These are phyloP conservation scores for Parastagonospora avenae DNA, from an alignment of 2,329 filamentous ascomycete species.

Conservation along the genomic window DNA sequence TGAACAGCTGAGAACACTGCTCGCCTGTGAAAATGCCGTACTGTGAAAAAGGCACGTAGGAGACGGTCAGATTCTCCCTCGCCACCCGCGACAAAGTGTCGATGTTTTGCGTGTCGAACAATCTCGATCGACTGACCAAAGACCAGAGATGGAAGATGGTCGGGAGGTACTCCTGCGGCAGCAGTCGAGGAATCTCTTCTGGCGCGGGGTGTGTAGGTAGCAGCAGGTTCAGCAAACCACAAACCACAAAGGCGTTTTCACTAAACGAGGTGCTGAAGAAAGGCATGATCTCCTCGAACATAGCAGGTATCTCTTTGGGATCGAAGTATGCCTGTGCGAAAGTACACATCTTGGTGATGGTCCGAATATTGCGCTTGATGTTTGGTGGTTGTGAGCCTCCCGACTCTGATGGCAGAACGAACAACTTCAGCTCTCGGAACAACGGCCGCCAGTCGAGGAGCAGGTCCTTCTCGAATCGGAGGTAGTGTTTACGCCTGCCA, in stretches of 20 bases:
- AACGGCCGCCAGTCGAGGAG: constrained; percentile 89
- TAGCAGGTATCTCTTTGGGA: constrained; percentile 77
- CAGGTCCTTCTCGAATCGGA: constrained; percentile 89
- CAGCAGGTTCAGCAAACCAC: constrained; percentile 82
- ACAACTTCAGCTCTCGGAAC: constrained; percentile 88
- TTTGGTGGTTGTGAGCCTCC: constrained; percentile 66
- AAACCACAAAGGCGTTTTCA: constrained; percentile 91
- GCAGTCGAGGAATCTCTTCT: constrained; percentile 72
- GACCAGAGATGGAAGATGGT: constrained; percentile 98
- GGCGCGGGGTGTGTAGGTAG: constrained; percentile 83
- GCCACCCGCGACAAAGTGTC: constrained; percentile 89
- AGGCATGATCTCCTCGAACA: constrained; percentile 60
- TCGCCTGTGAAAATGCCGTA: constrained; percentile 91
- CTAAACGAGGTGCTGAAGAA: constrained; percentile 92
- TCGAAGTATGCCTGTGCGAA: constrained; percentile 94
- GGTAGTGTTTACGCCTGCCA: constrained; percentile 86
- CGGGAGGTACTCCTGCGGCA: constrained; percentile 86
- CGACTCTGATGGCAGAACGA: constrained; percentile 85
- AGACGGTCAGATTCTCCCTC: constrained; percentile 77
- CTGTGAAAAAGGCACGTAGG: constrained; percentile 78
- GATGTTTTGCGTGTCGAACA: constrained; percentile 83
- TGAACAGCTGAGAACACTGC: constrained; percentile 92
- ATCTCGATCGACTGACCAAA: constrained; percentile 84
- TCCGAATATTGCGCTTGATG: constrained; percentile 69
- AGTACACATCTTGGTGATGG: constrained; percentile 85